Percentiles rank a stretch among this genome's conserved stretches.
Evolutionary conservation across 257 asterid species (phyloP).

Genomic region (Linaria vulgaris): DNA sequence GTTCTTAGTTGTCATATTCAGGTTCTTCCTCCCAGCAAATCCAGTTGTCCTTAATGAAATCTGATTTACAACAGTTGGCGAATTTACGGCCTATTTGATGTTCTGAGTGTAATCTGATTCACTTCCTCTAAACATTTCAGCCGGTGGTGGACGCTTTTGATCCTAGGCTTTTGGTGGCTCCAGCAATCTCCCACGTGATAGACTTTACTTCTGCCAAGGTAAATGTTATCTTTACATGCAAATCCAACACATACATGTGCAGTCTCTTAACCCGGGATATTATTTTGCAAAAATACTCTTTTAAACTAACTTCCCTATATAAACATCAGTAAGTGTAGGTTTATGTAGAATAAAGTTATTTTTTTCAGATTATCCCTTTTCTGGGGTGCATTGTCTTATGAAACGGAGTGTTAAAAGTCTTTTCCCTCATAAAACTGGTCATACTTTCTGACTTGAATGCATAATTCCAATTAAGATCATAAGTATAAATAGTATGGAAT

Average conservation of each 20-base stretch:
- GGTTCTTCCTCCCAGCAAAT: too few relatives aligned
- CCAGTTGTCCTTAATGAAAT: conserved; percentile 22
- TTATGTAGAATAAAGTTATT: background rate
- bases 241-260: conserved; percentile 1
- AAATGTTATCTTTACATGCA: conserved; percentile 19
- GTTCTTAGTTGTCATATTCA: too few relatives aligned
- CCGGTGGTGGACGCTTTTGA: conserved; percentile 94
- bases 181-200: conserved; percentile 82
- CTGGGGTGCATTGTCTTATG: background rate
- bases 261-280: conserved; percentile 8
- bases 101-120: conserved; percentile 21
- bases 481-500: background rate
- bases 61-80: background rate
- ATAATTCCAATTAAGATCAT: background rate
- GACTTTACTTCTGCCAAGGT: conserved; percentile 62
- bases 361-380: background rate
- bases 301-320: background rate
- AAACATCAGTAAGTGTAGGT: background rate
- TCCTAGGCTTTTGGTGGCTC: conserved; percentile 94
- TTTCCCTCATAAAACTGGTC: background rate
- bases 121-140: conserved; percentile 36
- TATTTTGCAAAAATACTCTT: background rate
- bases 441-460: conserved; percentile 7
- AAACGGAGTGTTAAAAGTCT: conserved; percentile 6
- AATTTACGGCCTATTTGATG: conserved; percentile 6